Evolutionary conservation across 192 early-diverging fungal species (phyloP).

Genomic region (Backusella psychrophila): DNA sequence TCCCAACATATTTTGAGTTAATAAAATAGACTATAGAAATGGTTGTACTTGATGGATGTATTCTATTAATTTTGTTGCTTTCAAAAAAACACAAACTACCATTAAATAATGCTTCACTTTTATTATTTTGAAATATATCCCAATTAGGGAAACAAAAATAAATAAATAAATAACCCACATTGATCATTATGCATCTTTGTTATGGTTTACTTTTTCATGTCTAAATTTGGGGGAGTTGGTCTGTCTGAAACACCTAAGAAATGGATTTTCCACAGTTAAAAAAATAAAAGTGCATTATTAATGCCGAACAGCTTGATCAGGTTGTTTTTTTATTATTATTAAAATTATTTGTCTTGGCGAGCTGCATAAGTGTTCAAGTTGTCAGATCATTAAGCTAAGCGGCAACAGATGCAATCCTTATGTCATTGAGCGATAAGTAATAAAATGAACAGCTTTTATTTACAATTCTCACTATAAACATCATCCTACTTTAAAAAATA

Average conservation of each 20-base stretch:
- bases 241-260: background rate
- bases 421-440: too few species aligned
- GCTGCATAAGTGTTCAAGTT: background rate
- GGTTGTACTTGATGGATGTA: background rate
- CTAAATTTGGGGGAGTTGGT: background rate
- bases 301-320: background rate
- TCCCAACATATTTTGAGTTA: background rate
- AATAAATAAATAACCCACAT: background rate
- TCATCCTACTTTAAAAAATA: too few species aligned
- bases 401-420: too few species aligned
- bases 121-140: background rate
- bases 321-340: background rate
- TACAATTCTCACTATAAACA: too few species aligned
- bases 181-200: background rate
- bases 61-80: background rate
- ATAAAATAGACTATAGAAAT: background rate
- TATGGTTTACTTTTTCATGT: background rate
- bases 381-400: background rate
- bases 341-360: background rate
- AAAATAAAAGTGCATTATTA: background rate
- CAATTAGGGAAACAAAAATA: background rate
- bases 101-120: background rate
- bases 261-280: background rate
- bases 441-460: too few species aligned
- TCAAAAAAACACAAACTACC: background rate